Evolutionary conservation across 2,329 filamentous ascomycete species (phyloP), one percentile per base, ranked within the genome.

Genomic region (Sphaerostilbella broomeana): DNA sequence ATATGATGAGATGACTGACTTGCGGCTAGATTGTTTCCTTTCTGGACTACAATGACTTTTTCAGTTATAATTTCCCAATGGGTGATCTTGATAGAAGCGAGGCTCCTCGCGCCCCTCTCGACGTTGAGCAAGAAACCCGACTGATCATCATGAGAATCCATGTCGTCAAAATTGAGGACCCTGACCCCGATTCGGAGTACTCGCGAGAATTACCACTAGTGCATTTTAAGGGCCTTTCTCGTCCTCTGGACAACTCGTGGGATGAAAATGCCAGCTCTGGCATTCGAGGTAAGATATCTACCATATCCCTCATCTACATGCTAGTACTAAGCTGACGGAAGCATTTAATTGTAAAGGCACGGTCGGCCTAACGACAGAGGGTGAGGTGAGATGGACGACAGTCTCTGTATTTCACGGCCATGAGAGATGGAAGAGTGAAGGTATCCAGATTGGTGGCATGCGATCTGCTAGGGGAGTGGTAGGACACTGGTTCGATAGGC

Each of bases 401-500:
- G 75, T 77, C 38, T 83, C 77, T 2, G 69, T 86, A 10, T 68
- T 70, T 47, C 63, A 71, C 48, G 79, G 81, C 33, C 70, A 84
- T 47, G 78, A 84, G 52, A 67, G 82, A 16, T 89, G 84, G 85
- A 72, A 76, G n/a, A 84, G 79, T 52, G 85, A 90, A 61, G 76
- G 81, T 7, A 68, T 89, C 5, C 85, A 90, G 58, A 60, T 89
- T 5, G 84, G 84, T 9, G 85, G 84, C 0, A 51, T 77, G 1
- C 62, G 66, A 34, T 81, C 79, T 5, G 76, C 73, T 6, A 70
- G 83, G 6, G 84, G 84, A 1, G 77, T 87, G 0, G 54, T 87
- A 2, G 84, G 85, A 0, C 81, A 77, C 36, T 90, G 85, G 85
- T 89, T 87, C 51, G 83, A 86, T 51, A 81, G 79, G 76, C 79